Base-by-base conservation (phyloP, 2,329 filamentous ascomycete species). In the Aureobasidium sp. region DNA sequence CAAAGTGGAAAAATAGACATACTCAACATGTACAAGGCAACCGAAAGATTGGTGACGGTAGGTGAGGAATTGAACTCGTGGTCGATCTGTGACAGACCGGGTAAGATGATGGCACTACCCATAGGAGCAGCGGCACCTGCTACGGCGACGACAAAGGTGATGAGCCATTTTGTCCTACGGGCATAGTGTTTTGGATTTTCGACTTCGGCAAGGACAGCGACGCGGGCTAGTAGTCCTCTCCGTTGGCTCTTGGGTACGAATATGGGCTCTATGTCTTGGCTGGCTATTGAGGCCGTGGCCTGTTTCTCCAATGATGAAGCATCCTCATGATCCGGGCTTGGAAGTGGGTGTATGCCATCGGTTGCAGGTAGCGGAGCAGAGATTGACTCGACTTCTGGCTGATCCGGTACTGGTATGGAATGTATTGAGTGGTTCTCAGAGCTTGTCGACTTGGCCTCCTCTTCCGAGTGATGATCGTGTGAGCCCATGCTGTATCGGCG, bases 1-100 rank as follows among this genome's bases (percentile, higher is more conserved):
- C 90, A 94, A 0, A 95, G 79, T 0, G 90, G 90, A 66, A 91
- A 93, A 48, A 94, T 90, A 61, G 86, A 84, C 89, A 94, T 90
- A 67, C 83, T 78, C 5, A 94, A 78, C 89, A 94, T 91, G 72
- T 92, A 94, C 62, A 93, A 74, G 0, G 90, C 87, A 0, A 94
- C 83, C 0, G 87, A 87, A 62, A 94, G 70, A 72, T 94, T 95
- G 61, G 86, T 85, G 16, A 90, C 76, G 1, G 88, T 88, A 15
- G 83, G 74, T 0, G 82, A 81, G 13, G 85, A 80, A 65, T 86
- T 66, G 47, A 94, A 78, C 27, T 88, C 84, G 4, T 69, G 69
- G 0, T 86, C 76, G 62, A 94, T 83, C 45, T 87, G 77, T 15
- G 59, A 42, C 2, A 37, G 80, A 86, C 75, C 74, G 90, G 88